Evolutionary conservation across 169 alveolate species (phyloP), one percentile per base, ranked within the genome.

Genomic region (Plasmodium yoelii): DNA sequence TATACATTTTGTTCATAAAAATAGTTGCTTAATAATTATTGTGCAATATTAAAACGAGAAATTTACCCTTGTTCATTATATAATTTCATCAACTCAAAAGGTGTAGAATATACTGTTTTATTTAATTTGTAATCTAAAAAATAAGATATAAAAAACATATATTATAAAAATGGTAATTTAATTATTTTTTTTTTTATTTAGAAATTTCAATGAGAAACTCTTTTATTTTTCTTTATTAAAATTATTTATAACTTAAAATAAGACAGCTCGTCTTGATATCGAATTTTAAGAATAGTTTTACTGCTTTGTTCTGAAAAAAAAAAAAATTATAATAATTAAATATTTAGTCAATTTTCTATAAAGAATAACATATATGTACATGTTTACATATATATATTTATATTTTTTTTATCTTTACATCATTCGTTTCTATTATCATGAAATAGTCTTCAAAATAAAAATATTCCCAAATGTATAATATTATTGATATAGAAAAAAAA

Each of bases 51-150:
- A 34, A 34, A 34, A 34, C 5, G 42, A 34, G 57, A 24, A 49
- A 65, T 13, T 59, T 60, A 75, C 88, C 88, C 88, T 28, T 61
- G 39, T 47, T 75, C 88, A 22, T 75, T 60, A 65, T 46, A 75
- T n/a, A 75, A 68, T 42, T 51, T 75, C 13, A 53, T 53, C 28
- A 75, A 56, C 22, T 75, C 88, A 75, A 75, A 75, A 18, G 10
- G 34, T n/a, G 88, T 75, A 18, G 55, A 24, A 42, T 61, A 51
- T 24, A 63, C 53, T 13, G 47, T 24, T 49, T 75, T 75, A 49
- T 75, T 47, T 56, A 46, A 63, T 55, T 46, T 61, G 42, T 61
- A 75, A 12, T 63, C 88, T 75, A 55, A 9, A 46, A 55, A 34
- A 65, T 12, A 64, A 39, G 18, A 55, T 39, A 26, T 39, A 22